Evolutionary conservation across 257 asterid species (phyloP).

Genomic region (Lantana camara): DNA sequence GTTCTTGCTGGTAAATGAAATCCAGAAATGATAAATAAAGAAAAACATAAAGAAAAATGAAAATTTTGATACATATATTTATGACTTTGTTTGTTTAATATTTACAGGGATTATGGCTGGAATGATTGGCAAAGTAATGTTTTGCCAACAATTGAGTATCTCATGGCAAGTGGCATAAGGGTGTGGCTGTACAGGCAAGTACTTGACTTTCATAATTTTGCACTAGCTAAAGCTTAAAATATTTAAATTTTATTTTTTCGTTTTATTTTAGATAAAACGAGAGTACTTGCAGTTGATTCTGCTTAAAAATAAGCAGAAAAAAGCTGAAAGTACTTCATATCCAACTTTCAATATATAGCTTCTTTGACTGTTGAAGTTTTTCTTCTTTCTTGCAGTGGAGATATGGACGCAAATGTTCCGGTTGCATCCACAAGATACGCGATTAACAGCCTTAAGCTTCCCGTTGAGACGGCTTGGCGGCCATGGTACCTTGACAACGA

Average conservation of each 20-base stretch:
- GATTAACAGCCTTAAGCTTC: constrained; percentile 35
- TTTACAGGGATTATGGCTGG: constrained; percentile 19
- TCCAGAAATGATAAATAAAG: background rate
- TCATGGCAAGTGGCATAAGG: constrained; percentile 36
- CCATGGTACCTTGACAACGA: constrained; percentile 39
- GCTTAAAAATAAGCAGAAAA: no score
- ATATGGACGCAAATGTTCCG: constrained; percentile 44
- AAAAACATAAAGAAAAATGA: no score
- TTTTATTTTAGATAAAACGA: no score
- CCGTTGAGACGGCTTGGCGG: constrained; percentile 30
- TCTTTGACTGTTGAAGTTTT: no score
- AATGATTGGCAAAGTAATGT: constrained; percentile 30
- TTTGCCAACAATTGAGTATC: constrained; percentile 35
- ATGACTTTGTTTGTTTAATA: background rate
- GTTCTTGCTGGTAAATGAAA: constrained; percentile 27
- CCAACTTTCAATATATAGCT: no score
- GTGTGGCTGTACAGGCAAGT: constrained; percentile 44
- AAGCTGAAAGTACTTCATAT: no score
- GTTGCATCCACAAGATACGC: constrained; percentile 39
- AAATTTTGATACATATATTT: no score
- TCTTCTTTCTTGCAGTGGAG: constrained; percentile 33
- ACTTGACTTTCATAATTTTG: background rate
- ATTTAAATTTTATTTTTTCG: no score
- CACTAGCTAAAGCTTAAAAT: no score
- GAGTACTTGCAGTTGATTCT: no score